A percentile compares a stretch with the other conserved stretches of the same genome.
Conservation (phyloP, 345 rosid species). For the Hibiscus tridactylites region DNA sequence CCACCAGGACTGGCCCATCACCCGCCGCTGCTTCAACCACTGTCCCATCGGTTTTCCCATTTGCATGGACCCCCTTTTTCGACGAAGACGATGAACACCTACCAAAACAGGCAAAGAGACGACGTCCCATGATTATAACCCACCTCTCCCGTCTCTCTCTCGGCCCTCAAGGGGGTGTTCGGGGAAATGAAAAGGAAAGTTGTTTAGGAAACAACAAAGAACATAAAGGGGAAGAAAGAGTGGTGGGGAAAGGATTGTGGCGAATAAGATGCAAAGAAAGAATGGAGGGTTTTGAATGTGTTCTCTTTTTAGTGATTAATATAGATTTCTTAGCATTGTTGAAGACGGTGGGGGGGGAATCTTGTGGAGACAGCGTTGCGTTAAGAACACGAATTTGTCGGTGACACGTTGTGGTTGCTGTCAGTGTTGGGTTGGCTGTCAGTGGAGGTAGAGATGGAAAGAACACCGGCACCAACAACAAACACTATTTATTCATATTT, state of each 20-base stretch:
- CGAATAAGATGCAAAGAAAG: slow-evolving; percentile 10
- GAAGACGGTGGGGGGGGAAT: background rate
- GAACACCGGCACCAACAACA: background rate
- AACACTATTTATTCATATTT: background rate
- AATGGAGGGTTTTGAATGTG: background rate
- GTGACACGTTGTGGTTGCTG: slow-evolving; percentile 24
- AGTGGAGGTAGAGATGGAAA: background rate
- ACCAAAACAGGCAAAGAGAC: slow-evolving; percentile 71
- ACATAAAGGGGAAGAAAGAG: background rate
- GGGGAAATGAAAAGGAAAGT: background rate
- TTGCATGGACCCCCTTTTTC: background rate
- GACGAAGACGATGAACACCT: slow-evolving; percentile 15
- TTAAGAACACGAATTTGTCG: slow-evolving; percentile 23
- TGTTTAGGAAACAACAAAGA: background rate
- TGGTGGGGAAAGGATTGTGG: slow-evolving; percentile 45
- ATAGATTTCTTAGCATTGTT: background rate
- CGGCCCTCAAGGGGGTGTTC: background rate
- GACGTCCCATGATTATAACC: slow-evolving; percentile 39
- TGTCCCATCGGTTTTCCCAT: background rate
- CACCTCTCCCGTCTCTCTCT: slow-evolving; percentile 22
- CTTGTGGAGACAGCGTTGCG: slow-evolving; percentile 6
- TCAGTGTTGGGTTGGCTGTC: slow-evolving; percentile 21
- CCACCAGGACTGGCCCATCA: slow-evolving; percentile 59
- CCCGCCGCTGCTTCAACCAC: slow-evolving; percentile 15
- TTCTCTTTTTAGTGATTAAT: background rate